Evolutionary conservation across 2,329 filamentous ascomycete genomes (phyloP).

Genomic region (Mycogone perniciosa): DNA sequence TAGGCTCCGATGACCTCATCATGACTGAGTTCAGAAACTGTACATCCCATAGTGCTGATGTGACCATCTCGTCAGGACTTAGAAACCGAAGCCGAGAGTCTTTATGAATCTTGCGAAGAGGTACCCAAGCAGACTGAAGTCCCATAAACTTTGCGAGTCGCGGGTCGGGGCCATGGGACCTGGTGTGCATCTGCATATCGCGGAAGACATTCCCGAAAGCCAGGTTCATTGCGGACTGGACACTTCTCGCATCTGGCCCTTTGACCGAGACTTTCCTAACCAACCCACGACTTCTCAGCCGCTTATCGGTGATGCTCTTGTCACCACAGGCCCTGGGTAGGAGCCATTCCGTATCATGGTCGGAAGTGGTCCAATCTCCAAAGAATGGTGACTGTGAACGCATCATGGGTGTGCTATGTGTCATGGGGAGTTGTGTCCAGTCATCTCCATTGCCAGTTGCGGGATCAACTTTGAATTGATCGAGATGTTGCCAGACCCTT

Average conservation of each 20-base stretch:
- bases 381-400: conserved; percentile 44
- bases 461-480: conserved; percentile 40
- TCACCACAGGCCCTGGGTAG: conserved; percentile 61
- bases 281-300: conserved; percentile 69
- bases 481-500: conserved; percentile 46
- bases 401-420: conserved; percentile 36
- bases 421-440: conserved; percentile 50
- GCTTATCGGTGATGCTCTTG: conserved; percentile 57
- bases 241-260: conserved; percentile 59
- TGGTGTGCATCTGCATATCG: conserved; percentile 34
- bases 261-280: conserved; percentile 57
- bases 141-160: conserved; percentile 46
- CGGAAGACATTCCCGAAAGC: conserved; percentile 55
- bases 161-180: conserved; percentile 21
- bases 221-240: conserved; percentile 55
- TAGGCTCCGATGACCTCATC: conserved; percentile 62
- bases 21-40: conserved; percentile 65
- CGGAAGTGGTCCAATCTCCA: conserved; percentile 40
- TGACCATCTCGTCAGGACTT: conserved; percentile 65
- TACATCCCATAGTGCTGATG: conserved; percentile 63
- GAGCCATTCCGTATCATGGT: conserved; percentile 53
- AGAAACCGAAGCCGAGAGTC: conserved; percentile 67
- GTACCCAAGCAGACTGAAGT: conserved; percentile 64
- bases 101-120: conserved; percentile 68
- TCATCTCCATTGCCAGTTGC: conserved; percentile 36